Base-by-base conservation (phyloP, 192 early-diverging fungal genomes). In the Linnemannia hyalina region DNA sequence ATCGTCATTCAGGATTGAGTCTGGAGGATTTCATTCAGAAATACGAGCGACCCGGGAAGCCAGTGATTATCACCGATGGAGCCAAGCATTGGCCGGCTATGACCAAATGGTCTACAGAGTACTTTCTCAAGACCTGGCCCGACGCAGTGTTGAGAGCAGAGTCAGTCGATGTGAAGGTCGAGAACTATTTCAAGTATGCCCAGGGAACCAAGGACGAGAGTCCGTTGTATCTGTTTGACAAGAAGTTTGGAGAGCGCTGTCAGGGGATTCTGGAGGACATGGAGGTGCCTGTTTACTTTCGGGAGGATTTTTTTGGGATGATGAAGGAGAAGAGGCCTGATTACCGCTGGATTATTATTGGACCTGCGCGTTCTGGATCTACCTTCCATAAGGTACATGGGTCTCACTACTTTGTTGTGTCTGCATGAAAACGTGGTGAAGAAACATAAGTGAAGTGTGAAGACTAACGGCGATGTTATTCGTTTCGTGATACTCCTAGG, bases 191-290 rank as follows among this genome's bases (percentile, higher is more conserved):
- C 65, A 55, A 75, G 10, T 95, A 95, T 76, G 80, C 89, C 32
- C 26, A 68, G 35, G 82, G 82, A 9, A 87, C 82, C 7, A 84
- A 88, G 69, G 92, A 94, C 49, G 94, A 93, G 85, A 87, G 92
- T 40, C 95, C 94, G 6, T 68, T 95, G 22, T 95, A 95, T 71
- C 78, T 95, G 76, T 95, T 95, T 88, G 94, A 95, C 86, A 94
- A 94, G 78, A 85, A 89, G 35, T 93, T 92, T 82, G 88, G 87
- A 35, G 85, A 88, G 11, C 70, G 80, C 15, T 89, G 90, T 57
- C 74, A 91, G 6, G 88, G 79, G 22, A 88, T 94, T 29, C 22
- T 88, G 46, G 76, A 89, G 3, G 94, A 94, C 72, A 93, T 92
- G 74, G 70, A 78, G 35, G 91, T 95, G 18, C 94, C 94, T 7